Conservation (phyloP, 2,329 filamentous ascomycete genomes). For the Colletotrichum destructivum region DNA sequence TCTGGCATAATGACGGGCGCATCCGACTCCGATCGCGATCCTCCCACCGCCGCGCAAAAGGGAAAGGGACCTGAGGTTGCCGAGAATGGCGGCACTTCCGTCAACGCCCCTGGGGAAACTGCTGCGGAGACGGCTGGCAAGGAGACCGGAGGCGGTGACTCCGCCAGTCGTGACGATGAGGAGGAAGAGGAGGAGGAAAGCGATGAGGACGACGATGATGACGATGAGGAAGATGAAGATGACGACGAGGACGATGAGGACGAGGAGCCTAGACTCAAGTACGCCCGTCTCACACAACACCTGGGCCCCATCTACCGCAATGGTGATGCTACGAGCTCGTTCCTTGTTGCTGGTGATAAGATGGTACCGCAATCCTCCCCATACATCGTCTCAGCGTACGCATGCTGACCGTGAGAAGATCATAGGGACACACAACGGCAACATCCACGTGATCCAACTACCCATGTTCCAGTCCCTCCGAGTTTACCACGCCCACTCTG, state of each 20-base stretch:
- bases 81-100: conserved; percentile 16
- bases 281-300: conserved; percentile 86
- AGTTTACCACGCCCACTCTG: conserved; percentile 92
- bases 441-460: conserved; percentile 90
- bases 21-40: conserved; percentile 31
- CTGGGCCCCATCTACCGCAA: conserved; percentile 89
- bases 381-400: conserved; percentile 1
- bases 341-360: conserved; percentile 93
- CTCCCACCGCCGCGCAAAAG: conserved; percentile 30
- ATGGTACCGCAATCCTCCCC: conserved; percentile 74
- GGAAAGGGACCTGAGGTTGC: conserved; percentile 35
- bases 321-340: conserved; percentile 93
- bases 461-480: conserved; percentile 86
- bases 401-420: conserved; percentile 69
- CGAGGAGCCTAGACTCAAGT: conserved; percentile 95
- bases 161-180: conserved; percentile 40
- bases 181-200: conserved; percentile 42
- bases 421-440: conserved; percentile 95
- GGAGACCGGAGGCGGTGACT: conserved; percentile 46
- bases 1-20: conserved; percentile 60
- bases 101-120: conserved; percentile 6
- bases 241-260: conserved; percentile 77
- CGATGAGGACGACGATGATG: conserved; percentile 54
- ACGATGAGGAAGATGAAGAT: conserved; percentile 61
- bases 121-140: conserved; percentile 39